These are phyloP conservation scores for Termitomyces sp. DNA, from an alignment of 768 basidiomycete species.

Conservation along the genomic window DNA sequence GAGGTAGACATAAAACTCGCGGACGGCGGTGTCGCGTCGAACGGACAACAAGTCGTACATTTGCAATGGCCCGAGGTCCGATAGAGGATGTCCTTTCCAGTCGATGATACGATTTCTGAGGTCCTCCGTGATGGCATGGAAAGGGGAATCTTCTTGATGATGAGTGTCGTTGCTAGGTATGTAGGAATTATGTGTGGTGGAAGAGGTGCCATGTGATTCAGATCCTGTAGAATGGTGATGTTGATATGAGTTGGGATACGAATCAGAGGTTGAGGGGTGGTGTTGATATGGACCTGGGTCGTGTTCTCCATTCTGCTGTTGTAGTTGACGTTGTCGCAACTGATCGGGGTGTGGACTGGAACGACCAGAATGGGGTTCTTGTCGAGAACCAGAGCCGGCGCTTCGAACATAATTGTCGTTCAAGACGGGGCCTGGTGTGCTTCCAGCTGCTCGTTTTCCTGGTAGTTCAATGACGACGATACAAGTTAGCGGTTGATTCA, in stretches of 20 bases:
- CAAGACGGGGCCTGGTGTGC: conserved; percentile 49
- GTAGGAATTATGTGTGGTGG: conserved; percentile 26
- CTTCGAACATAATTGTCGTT: conserved; percentile 40
- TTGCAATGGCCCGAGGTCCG: conserved; percentile 80
- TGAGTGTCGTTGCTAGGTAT: conserved; percentile 27
- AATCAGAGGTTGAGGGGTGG: conserved; percentile 24
- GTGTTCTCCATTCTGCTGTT: conserved; percentile 18
- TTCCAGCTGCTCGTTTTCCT: conserved; percentile 50
- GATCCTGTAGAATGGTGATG: conserved; percentile 21
- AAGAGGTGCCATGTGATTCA: conserved; percentile 26
- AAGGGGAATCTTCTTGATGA: conserved; percentile 68
- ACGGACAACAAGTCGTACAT: conserved; percentile 92
- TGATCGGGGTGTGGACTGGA: conserved; percentile 37
- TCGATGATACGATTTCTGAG: conserved; percentile 87
- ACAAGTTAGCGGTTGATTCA: conserved; percentile 86
- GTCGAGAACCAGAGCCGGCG: conserved; percentile 17
- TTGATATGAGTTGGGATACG: conserved; percentile 23
- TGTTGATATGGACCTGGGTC: conserved; percentile 22
- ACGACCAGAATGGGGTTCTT: conserved; percentile 29
- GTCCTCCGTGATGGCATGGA: conserved; percentile 82
- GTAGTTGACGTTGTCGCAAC: conserved; percentile 19
- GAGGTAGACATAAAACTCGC: conserved; percentile 94
- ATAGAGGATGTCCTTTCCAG: conserved; percentile 93
- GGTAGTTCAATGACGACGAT: conserved; percentile 93
- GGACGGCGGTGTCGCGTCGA: conserved; percentile 80